phyloP scores from a whole-genome alignment of 352 stramenopile genomes.

The Phytophthora litchii region DNA sequence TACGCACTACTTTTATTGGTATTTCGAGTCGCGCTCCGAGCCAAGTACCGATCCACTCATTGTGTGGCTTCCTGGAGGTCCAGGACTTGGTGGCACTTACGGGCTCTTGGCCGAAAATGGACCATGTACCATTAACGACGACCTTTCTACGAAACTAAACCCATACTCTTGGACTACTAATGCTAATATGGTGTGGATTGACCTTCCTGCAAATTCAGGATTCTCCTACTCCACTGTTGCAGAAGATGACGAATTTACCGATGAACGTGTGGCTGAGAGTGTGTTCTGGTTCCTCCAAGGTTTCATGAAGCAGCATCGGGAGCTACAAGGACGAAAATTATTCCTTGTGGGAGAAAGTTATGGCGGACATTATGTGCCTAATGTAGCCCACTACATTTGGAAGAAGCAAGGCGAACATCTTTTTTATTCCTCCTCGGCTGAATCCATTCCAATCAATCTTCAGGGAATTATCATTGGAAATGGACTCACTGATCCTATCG shows the following conservation, averaged over 20 bases:
- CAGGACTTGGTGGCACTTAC: constrained; percentile 51
- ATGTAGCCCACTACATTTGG: constrained; percentile 10
- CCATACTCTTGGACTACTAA: constrained; percentile 55
- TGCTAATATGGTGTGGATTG: constrained; percentile 66
- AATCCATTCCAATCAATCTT: constrained; percentile 10
- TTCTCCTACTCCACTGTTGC: constrained; percentile 45
- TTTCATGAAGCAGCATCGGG: constrained; percentile 51
- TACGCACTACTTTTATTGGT: constrained; percentile 77
- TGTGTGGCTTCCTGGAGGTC: constrained; percentile 61
- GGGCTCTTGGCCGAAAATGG: constrained; percentile 65
- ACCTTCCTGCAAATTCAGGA: constrained; percentile 55
- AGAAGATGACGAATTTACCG: constrained; percentile 42
- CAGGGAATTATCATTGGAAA: constrained; percentile 9
- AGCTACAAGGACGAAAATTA: constrained; percentile 47
- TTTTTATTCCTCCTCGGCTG: not conserved
- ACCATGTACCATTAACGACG: constrained; percentile 44
- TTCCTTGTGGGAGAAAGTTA: constrained; percentile 71
- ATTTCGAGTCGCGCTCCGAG: constrained; percentile 51
- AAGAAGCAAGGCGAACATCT: constrained; percentile 6
- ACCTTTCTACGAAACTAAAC: constrained; percentile 50
- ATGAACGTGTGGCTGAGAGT: constrained; percentile 55
- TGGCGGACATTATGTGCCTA: constrained; percentile 16
- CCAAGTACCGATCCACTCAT: constrained; percentile 50
- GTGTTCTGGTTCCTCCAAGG: constrained; percentile 62
- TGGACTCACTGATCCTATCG: constrained; percentile 1